Evolutionary conservation across 2,329 filamentous ascomycete genomes (phyloP), one percentile per base, ranked within the genome.

Genomic region (Lachnellula occidentalis): DNA sequence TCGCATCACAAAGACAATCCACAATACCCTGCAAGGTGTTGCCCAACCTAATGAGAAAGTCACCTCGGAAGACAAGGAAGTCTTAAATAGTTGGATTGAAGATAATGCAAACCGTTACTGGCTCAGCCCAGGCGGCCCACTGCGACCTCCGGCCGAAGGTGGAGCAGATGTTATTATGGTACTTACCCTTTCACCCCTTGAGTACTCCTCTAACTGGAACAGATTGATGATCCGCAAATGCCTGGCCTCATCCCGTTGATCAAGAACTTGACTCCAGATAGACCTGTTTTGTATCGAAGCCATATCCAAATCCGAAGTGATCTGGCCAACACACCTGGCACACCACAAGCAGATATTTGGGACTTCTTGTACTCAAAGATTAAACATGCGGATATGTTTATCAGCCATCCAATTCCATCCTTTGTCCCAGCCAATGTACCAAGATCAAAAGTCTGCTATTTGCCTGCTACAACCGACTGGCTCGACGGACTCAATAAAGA

Each of bases 21-120:
- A 94, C 79, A 94, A 94, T 71, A 92, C 92, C 60, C 81, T 94
- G 2, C 89, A 94, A 72, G 89, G 88, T 8, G 88, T 92, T 42
- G 83, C 83, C 41, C 75, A 78, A 24, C 80, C 82, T 0, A 78
- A 81, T 2, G 79, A 88, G 61, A 78, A 82, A n/a, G 76, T 92
- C 34, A 81, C 78, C 0, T 62, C 74, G 1, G 79, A 86, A 2
- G 81, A 88, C 54, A 83, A 85, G 63, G 69, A 73, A 1, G 71
- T 75, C n/a, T 81, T 92, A 50, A 79, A 78, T 9, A 79, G 83
- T 46, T 94, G 89, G 89, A 85, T 88, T 54, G 73, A 76, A 12
- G 80, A 87, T 12, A 92, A 92, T 68, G 85, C 88, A 5, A 77
- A 83, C 50, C 78, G 87, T 46, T 91, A 88, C 69, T 94, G 89